Base-by-base conservation (phyloP, 2,329 filamentous ascomycete species). In the Clarireedia monteithiana region DNA sequence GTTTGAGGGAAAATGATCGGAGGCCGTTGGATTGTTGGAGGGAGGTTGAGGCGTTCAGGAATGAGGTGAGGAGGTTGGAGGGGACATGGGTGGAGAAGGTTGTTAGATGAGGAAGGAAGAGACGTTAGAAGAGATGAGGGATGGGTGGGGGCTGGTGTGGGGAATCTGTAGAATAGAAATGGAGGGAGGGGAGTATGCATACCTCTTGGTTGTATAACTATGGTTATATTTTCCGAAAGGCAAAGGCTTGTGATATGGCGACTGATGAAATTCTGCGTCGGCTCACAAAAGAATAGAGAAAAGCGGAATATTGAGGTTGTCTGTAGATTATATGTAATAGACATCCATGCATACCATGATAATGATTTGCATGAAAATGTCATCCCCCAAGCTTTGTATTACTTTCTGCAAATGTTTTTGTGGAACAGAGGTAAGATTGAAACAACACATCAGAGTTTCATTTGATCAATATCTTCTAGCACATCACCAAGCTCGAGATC, bases 21-120 rank as follows among this genome's bases (percentile, higher is more conserved):
- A 81, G 90, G 71, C 91, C 92, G 70, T 76, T 96, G 69, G 89
- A 96, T 76, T 97, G 92, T 80, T 96, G 89, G 88, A 81, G 85
- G 73, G 91, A 96, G 80, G 90, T 96, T 24, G 87, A 95, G 75
- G 78, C 77, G 20, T 97, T 97, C 73, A 95, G 91, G 82, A 80
- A 81, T 66, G 89, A 95, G 78, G 91, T 97, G 50, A 83, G 88
- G 64, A 84, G 83, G 75, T 72, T 96, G 73, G 92, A 96, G 81
- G 86, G 83, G 73, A 79, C 78, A 26, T 97, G 95, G 83, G 89
- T 96, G 38, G 86, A 95, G 69, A 89, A 85, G 75, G 84, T 95
- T 55, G 80, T 89, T 57, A 68, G 66, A 27, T 39, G 44, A 15
- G 20, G 30, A 39, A 5, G 3, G 9, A 17, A 9, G 40, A 9